Evolutionary conservation across 768 basidiomycete genomes (phyloP).

Genomic region (Crepidotus variabilis): DNA sequence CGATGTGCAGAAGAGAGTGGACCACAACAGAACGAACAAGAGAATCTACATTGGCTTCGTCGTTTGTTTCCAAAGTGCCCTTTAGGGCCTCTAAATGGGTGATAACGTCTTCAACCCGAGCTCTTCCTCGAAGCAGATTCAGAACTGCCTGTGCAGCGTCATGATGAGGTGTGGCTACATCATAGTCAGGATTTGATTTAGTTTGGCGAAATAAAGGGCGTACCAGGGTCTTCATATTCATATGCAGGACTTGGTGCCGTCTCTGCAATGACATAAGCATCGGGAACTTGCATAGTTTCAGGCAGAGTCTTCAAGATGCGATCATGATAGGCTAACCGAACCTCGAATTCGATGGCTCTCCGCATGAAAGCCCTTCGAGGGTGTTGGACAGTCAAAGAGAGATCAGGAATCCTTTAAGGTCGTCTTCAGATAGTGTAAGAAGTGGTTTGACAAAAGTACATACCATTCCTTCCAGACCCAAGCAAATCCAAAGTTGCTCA

Average conservation of each 20-base stretch:
- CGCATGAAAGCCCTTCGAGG: constrained; percentile 89
- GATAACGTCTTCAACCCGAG: constrained; percentile 79
- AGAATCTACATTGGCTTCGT: constrained; percentile 61
- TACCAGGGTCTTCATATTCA: constrained; percentile 80
- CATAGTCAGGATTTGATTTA: neutral
- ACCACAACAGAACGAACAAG: constrained; percentile 75
- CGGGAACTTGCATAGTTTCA: constrained; percentile 66
- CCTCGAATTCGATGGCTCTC: constrained; percentile 83
- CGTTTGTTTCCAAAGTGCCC: constrained; percentile 56
- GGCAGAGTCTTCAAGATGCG: constrained; percentile 89
- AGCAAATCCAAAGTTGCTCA: constrained; percentile 96
- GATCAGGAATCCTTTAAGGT: constrained; percentile 74
- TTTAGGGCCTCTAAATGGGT: constrained; percentile 68
- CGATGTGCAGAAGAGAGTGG: constrained; percentile 88
- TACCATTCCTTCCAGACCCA: constrained; percentile 99
- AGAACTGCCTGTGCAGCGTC: constrained; percentile 78
- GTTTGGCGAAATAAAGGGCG: constrained; percentile 16
- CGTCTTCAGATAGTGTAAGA: neutral
- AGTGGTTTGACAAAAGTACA: constrained; percentile 17
- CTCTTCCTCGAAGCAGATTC: constrained; percentile 75
- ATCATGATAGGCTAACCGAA: constrained; percentile 90
- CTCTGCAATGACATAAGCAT: constrained; percentile 58
- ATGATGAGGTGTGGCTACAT: constrained; percentile 68
- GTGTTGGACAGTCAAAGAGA: constrained; percentile 68
- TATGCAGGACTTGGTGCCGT: constrained; percentile 78